A percentile compares a stretch with the other conserved stretches of the same genome.
These are phyloP conservation scores for Plasmodium gonderi DNA, from an alignment of 169 alveolate genomes.

Conservation along the genomic window DNA sequence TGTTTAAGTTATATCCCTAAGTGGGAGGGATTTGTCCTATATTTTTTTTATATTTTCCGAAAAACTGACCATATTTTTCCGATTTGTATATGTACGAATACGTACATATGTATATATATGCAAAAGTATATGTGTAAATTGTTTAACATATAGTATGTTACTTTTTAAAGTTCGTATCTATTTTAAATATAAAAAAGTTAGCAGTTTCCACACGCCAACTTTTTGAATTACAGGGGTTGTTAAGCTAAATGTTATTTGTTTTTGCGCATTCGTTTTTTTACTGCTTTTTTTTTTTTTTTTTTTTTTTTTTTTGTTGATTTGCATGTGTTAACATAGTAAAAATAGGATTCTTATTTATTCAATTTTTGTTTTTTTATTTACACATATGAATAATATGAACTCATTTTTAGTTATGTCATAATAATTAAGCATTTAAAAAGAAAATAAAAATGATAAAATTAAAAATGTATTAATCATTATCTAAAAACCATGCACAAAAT, in stretches of 20 bases:
- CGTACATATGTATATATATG: conserved; percentile 2
- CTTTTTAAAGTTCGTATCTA: background rate
- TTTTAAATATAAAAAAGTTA: background rate
- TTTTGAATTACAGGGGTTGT: background rate
- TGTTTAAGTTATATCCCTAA: background rate
- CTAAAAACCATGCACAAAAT: background rate
- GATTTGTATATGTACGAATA: background rate
- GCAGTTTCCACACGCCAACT: background rate
- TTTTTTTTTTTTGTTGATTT: background rate
- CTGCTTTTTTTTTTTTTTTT: background rate
- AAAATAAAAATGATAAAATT: background rate
- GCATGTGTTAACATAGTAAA: background rate
- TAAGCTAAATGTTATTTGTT: background rate
- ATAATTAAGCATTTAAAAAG: background rate
- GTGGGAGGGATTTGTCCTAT: background rate
- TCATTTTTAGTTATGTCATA: background rate
- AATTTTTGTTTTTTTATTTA: background rate
- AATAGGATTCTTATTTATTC: background rate
- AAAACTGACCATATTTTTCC: background rate
- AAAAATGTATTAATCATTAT: background rate
- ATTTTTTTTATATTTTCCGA: background rate
- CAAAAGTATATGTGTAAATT: background rate
- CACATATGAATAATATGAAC: background rate
- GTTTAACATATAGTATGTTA: background rate
- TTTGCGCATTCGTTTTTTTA: background rate